Conservation (phyloP, 176 grass and related monocot species). For the Typha latifolia region DNA sequence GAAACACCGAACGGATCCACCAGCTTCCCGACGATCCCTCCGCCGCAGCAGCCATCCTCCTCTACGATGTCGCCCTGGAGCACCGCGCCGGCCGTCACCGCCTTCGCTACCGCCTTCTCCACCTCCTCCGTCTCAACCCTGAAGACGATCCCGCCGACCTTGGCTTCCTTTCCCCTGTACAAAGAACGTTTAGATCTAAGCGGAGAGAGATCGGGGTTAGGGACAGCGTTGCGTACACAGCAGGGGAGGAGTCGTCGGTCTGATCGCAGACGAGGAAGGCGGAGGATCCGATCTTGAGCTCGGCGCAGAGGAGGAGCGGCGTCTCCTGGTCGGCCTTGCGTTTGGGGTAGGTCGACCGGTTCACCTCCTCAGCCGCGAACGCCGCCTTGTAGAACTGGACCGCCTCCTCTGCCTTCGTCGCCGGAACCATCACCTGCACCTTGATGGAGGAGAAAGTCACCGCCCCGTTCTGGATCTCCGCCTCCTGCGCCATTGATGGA, state of each 20-base stretch:
- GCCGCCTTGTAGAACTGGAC: constrained; percentile 61
- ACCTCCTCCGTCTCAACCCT: constrained; percentile 31
- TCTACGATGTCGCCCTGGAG: constrained; percentile 25
- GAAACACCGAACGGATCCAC: constrained; percentile 46
- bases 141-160: constrained; percentile 4
- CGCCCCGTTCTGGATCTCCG: constrained; percentile 11
- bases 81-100: constrained; percentile 22
- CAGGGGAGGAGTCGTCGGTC: constrained; percentile 13
- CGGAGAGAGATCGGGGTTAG: no score
- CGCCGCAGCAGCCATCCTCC: constrained; percentile 13
- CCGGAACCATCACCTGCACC: constrained; percentile 39
- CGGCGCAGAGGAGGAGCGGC: constrained; percentile 37
- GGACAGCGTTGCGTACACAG: constrained; percentile 11
- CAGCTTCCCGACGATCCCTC: constrained; percentile 14
- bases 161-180: constrained; percentile 8
- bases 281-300: constrained; percentile 41
- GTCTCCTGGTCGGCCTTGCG: constrained; percentile 50
- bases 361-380: constrained; percentile 48
- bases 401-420: constrained; percentile 37
- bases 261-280: constrained; percentile 38
- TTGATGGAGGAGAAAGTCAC: constrained; percentile 6
- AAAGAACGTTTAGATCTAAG: not conserved
- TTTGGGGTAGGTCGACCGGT: constrained; percentile 33
- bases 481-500: constrained; percentile 5
- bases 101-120: constrained; percentile 25